phyloP scores from a whole-genome alignment of 805 yeast species.

The Lipomyces starkeyi region DNA sequence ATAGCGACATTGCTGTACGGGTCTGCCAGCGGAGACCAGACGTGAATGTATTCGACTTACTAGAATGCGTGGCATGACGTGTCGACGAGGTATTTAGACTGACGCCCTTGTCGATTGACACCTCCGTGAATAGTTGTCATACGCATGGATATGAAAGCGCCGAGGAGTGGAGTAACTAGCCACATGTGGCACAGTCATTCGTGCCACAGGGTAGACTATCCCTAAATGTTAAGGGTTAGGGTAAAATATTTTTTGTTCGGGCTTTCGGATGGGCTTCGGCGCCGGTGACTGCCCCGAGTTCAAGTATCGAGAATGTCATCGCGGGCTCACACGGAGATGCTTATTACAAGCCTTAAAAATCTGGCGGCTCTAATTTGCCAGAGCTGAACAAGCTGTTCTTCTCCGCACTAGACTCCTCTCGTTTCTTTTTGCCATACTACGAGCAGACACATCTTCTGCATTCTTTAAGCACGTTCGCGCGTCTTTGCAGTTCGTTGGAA shows the following conservation, averaged over 20 bases:
- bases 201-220: too few species aligned
- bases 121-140: too few species aligned
- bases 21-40: background rate
- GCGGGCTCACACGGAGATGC: too few species aligned
- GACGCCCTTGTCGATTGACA: background rate
- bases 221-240: too few species aligned
- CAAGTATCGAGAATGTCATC: too few species aligned
- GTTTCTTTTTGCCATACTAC: background rate
- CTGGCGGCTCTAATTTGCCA: background rate
- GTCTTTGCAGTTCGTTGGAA: background rate
- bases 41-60: background rate
- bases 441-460: background rate
- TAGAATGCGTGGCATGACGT: background rate
- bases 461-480: too few species aligned
- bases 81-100: background rate
- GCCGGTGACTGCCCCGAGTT: too few species aligned
- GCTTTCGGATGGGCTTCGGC: too few species aligned
- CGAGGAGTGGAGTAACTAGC: too few species aligned
- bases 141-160: too few species aligned
- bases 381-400: background rate
- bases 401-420: background rate
- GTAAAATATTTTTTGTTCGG: too few species aligned
- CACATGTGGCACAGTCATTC: too few species aligned
- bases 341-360: background rate
- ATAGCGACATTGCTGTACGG: background rate